Percentiles rank a stretch among this genome's conserved stretches.
Evolutionary conservation across 345 rosid species (phyloP).

Genomic region (Carallia pectinifolia): DNA sequence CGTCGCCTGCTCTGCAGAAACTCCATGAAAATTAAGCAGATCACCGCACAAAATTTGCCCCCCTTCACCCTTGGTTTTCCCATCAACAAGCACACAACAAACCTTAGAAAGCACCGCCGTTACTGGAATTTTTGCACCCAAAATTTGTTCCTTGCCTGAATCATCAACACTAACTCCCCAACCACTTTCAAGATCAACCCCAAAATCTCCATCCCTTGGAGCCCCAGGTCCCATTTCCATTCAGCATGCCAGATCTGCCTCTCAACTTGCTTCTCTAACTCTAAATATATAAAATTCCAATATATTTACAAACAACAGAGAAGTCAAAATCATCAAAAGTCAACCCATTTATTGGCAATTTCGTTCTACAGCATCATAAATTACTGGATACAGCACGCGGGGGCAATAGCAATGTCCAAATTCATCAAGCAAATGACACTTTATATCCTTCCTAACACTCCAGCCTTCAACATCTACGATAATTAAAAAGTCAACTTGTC

Average conservation of each 20-base stretch:
- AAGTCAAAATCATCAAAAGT: not conserved
- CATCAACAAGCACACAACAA: constrained; percentile 27
- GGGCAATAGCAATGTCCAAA: constrained; percentile 3
- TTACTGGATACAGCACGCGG: not conserved
- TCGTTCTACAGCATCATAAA: not conserved
- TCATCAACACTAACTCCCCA: constrained; percentile 29
- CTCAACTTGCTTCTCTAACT: not conserved
- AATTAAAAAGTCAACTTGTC: not conserved
- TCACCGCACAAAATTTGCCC: constrained; percentile 25
- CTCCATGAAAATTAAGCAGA: constrained; percentile 8
- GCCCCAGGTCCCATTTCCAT: not conserved
- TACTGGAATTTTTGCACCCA: constrained; percentile 28
- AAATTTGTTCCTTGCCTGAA: constrained; percentile 26
- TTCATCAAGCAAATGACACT: constrained; percentile 11
- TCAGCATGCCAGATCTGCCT: not conserved
- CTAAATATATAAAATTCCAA: not conserved
- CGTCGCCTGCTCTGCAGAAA: constrained; percentile 26
- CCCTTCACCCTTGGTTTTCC: constrained; percentile 30
- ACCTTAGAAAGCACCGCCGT: constrained; percentile 25
- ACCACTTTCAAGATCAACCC: constrained; percentile 75
- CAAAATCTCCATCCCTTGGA: constrained; percentile 35
- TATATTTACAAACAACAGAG: not conserved
- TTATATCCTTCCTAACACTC: not conserved
- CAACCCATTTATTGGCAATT: not conserved
- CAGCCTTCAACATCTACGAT: not conserved